Evolutionary conservation across 176 grass and related monocot species (phyloP).

Genomic region (Chrysopogon serrulatus): DNA sequence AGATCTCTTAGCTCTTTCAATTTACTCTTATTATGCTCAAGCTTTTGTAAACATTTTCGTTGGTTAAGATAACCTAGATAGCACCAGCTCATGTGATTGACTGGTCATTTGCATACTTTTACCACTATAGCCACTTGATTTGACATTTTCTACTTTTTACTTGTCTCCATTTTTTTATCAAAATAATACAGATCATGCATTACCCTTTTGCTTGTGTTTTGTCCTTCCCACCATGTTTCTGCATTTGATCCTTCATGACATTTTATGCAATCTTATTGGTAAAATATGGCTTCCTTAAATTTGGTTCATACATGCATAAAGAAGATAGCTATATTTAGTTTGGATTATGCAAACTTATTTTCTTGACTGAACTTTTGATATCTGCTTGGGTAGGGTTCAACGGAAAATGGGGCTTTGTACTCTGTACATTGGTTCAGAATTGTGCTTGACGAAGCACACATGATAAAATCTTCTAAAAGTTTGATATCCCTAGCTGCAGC

Average conservation of each 20-base stretch:
- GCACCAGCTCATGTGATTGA: not conserved
- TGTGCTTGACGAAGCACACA: constrained; percentile 96
- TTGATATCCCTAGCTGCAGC: constrained; percentile 76
- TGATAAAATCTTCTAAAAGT: constrained; percentile 88
- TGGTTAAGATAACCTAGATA: not conserved
- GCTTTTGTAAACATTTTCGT: not conserved
- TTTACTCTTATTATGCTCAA: not conserved
- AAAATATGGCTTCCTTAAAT: not conserved
- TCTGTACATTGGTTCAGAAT: constrained; percentile 84
- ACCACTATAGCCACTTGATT: not conserved
- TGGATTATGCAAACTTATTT: constrained; percentile 16
- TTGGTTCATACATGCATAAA: not conserved
- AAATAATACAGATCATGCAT: constrained; percentile 5
- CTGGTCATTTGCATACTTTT: not conserved
- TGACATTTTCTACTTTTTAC: not conserved
- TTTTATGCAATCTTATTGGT: constrained; percentile 8
- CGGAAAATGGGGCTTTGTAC: constrained; percentile 73
- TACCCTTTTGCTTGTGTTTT: not conserved
- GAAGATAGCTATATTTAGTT: not conserved
- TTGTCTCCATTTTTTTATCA: not conserved
- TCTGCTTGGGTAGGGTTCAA: constrained; percentile 44
- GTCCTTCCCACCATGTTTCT: not conserved
- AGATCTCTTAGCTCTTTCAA: constrained; percentile 31
- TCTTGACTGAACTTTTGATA: constrained; percentile 5
- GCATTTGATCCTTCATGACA: not conserved